Base-by-base conservation (phyloP, 257 asterid genomes). In the Lithospermum erythrorhizon region DNA sequence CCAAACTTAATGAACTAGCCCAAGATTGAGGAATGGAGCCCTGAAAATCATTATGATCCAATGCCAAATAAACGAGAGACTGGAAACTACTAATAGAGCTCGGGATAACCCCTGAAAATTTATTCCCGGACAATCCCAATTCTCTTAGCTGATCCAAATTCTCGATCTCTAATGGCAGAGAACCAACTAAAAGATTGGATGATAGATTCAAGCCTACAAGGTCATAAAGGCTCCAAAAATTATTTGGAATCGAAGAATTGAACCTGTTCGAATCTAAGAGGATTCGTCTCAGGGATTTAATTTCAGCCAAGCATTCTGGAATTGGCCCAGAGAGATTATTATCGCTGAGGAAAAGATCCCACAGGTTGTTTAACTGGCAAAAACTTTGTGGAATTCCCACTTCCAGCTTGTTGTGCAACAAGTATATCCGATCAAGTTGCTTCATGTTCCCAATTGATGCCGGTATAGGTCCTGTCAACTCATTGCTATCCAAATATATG, bases 241-340 rank as follows among this genome's bases (percentile, higher is more conserved):
- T 59, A 29, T 68, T 32, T 78, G 41, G 87, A 16, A 85, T 70
- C 1, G 27, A 61, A 9, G 76, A 71, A 6, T 65, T 70, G 27
- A 85, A 64, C 10, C 30, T 70, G 66, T 82, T 85, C 23, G 80
- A 72, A 45, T 80, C 76, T 45, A 82, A 63, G 58, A 58, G 72
- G 58, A 84, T 19, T 61, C 65, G 11, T 67, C 83, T 70, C 67
- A 84, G 23, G 35, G 77, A 68, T 21, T 72, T 68, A 22, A 82
- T 29, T n/a, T 70, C 78, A 53, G 87, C 89, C 55, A 84, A 68
- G 75, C 89, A 84, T n/a, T 61, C 66, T 22, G 90, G 90, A 54
- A 85, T 80, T 1, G 78, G 22, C 9, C 94, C 94, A n/a, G 49
- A 16, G 25, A 85, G 65, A 59, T 4, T 59, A 55, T 85, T 82